These are phyloP conservation scores for Umbelopsis isabellina DNA, from an alignment of 192 early-diverging fungal species.

Conservation along the genomic window DNA sequence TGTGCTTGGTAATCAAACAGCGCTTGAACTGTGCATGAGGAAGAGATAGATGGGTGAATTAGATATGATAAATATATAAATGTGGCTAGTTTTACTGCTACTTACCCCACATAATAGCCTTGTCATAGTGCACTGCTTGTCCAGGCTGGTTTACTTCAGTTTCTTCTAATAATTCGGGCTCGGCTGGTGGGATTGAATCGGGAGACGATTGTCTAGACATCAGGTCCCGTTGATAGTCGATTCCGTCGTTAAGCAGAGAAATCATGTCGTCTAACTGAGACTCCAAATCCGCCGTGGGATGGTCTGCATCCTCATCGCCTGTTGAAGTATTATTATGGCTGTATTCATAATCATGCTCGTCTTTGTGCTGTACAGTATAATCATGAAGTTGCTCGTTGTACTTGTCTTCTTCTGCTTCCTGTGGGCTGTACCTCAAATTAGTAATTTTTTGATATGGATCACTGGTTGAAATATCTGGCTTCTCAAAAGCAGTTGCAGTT, in stretches of 20 bases:
- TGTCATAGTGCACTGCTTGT: not conserved
- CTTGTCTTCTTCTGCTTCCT: no score
- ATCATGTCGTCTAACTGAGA: constrained; percentile 15
- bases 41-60: not conserved
- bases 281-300: not conserved
- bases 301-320: not conserved
- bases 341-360: not conserved
- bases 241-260: constrained; percentile 2
- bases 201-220: no score
- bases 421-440: no score
- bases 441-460: no score
- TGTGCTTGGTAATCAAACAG: constrained; percentile 49
- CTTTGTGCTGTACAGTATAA: not conserved
- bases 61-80: constrained; percentile 16
- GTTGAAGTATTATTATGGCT: not conserved
- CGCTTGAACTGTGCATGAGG: constrained; percentile 23
- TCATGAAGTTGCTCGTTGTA: no score
- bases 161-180: not conserved
- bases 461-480: no score
- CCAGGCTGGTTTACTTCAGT: not conserved
- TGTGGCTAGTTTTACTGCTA: not conserved
- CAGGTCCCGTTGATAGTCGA: constrained; percentile 1
- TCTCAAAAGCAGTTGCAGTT: no score
- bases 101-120: constrained; percentile 15
- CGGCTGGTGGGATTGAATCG: not conserved